Evolutionary conservation across 192 early-diverging fungal species (phyloP).

Genomic region (Entomortierella beljakovae): DNA sequence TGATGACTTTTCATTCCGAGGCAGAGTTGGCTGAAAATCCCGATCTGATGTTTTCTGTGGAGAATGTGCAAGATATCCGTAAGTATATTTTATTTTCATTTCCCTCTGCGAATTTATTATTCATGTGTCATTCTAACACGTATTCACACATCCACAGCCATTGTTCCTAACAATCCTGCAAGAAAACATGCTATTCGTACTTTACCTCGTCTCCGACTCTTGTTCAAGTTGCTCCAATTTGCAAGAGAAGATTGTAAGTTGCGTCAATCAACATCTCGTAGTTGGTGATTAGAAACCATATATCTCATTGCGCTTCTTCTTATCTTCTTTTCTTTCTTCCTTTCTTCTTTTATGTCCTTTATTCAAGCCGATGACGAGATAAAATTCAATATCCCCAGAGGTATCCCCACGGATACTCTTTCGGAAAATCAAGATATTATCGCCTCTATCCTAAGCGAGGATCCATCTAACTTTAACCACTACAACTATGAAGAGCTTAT

Average conservation of each 20-base stretch:
- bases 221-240: slow-evolving; percentile 55
- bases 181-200: slow-evolving; percentile 24
- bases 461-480: slow-evolving; percentile 15
- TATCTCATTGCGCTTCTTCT: too few species aligned
- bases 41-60: slow-evolving; percentile 48
- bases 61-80: slow-evolving; percentile 44
- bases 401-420: slow-evolving; percentile 51
- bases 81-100: slow-evolving; percentile 5
- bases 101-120: neutral
- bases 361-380: slow-evolving; percentile 12
- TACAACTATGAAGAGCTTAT: neutral
- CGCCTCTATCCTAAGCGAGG: slow-evolving; percentile 28
- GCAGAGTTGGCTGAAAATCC: slow-evolving; percentile 40
- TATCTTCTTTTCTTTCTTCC: neutral
- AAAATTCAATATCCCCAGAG: slow-evolving; percentile 51
- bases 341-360: neutral
- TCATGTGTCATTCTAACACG: neutral
- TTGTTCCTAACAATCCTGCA: slow-evolving; percentile 32
- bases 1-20: slow-evolving; percentile 47
- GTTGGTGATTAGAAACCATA: too few species aligned
- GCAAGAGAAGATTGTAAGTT: slow-evolving; percentile 34
- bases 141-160: slow-evolving; percentile 9
- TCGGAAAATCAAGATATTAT: slow-evolving; percentile 53
- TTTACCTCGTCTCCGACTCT: slow-evolving; percentile 54
- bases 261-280: too few species aligned